Evolutionary conservation across 805 yeast genomes (phyloP).

Genomic region (Kodamaea jinghongensis): DNA sequence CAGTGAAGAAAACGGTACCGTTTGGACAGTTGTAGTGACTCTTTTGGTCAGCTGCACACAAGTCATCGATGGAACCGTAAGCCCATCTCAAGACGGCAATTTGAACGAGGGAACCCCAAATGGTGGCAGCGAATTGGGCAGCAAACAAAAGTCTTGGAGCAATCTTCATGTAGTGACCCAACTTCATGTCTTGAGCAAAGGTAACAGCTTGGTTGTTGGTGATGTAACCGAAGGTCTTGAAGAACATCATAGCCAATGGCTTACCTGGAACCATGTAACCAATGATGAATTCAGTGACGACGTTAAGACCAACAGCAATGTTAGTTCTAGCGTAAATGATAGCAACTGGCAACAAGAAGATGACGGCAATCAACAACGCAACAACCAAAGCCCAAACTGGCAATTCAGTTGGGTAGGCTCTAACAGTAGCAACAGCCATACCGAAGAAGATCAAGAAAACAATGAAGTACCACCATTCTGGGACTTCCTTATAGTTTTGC

Average conservation of each 20-base stretch:
- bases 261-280: constrained; percentile 49
- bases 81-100: constrained; percentile 43
- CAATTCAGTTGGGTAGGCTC: constrained; percentile 42
- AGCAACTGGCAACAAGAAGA: constrained; percentile 41
- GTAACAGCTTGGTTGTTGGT: constrained; percentile 48
- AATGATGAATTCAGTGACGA: constrained; percentile 40
- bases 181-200: constrained; percentile 47
- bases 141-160: constrained; percentile 39
- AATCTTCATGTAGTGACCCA: constrained; percentile 44
- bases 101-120: constrained; percentile 42
- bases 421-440: constrained; percentile 35
- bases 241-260: constrained; percentile 47
- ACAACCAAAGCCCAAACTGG: constrained; percentile 41
- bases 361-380: constrained; percentile 37
- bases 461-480: constrained; percentile 44
- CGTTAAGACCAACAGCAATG: constrained; percentile 40
- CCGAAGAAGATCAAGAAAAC: constrained; percentile 29
- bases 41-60: constrained; percentile 31
- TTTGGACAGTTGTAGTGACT: constrained; percentile 39
- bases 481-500: constrained; percentile 41
- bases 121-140: constrained; percentile 43
- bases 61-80: constrained; percentile 31
- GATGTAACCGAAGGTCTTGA: constrained; percentile 48
- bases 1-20: constrained; percentile 42
- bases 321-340: constrained; percentile 35